A percentile compares a stretch with the other conserved stretches of the same genome.
These are phyloP conservation scores for Quercus phellos DNA, from an alignment of 331 rosid species.

Conservation along the genomic window DNA sequence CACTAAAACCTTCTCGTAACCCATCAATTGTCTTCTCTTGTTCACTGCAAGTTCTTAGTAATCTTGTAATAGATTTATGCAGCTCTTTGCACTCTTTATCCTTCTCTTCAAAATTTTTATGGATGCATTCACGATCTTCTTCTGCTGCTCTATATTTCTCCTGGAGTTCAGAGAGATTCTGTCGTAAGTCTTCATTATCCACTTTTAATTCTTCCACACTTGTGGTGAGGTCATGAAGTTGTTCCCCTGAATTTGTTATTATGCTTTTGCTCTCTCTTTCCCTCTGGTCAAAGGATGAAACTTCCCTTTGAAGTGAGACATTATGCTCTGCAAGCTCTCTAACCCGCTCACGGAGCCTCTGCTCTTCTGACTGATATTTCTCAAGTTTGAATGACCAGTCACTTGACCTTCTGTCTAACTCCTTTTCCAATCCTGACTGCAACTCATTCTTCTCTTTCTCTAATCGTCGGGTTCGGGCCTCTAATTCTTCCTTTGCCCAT, in stretches of 20 bases:
- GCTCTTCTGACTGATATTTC: constrained; percentile 81
- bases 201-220: constrained; percentile 46
- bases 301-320: constrained; percentile 91
- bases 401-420: constrained; percentile 90
- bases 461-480: constrained; percentile 46
- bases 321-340: constrained; percentile 98
- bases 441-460: constrained; percentile 90
- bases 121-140: constrained; percentile 52
- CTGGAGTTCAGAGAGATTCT: constrained; percentile 55
- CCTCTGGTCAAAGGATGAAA: constrained; percentile 60
- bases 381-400: constrained; percentile 95
- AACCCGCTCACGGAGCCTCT: constrained; percentile 87
- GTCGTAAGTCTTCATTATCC: constrained; percentile 51
- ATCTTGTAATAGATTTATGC: constrained; percentile 66
- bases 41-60: constrained; percentile 73
- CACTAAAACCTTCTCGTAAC: constrained; percentile 51
- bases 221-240: constrained; percentile 49
- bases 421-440: constrained; percentile 82
- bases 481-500: constrained; percentile 51
- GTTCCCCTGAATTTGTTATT: constrained; percentile 51
- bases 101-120: constrained; percentile 62
- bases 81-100: constrained; percentile 83
- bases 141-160: constrained; percentile 50
- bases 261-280: constrained; percentile 57
- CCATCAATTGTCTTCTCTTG: constrained; percentile 85